Percentiles rank a stretch among this genome's conserved stretches.
phyloP scores from a whole-genome alignment of 1,284 basidiomycete species.

The Macrocystidia cucumis region DNA sequence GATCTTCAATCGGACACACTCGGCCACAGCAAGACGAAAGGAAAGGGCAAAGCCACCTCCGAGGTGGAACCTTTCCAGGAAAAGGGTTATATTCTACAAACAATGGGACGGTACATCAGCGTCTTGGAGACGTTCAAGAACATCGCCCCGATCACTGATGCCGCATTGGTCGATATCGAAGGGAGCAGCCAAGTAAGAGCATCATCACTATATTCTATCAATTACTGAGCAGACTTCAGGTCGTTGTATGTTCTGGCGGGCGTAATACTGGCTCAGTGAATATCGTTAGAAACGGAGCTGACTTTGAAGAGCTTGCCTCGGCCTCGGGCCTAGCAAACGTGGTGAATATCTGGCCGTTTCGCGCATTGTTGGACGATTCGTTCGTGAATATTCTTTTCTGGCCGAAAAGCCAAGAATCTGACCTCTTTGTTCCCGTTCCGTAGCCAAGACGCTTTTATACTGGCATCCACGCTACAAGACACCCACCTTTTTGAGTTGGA shows the following conservation, averaged over 20 bases:
- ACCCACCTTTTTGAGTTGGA: constrained; percentile 48
- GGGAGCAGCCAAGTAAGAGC: constrained; percentile 63
- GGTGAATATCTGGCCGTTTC: constrained; percentile 59
- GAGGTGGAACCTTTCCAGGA: constrained; percentile 21
- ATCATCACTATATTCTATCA: constrained; percentile 5
- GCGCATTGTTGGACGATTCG: constrained; percentile 40
- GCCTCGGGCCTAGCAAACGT: constrained; percentile 57
- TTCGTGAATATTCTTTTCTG: constrained; percentile 34
- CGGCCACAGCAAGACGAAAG: constrained; percentile 16
- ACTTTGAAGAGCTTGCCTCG: constrained; percentile 61
- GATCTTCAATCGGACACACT: constrained; percentile 16
- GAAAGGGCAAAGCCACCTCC: constrained; percentile 28
- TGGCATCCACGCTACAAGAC: constrained; percentile 48
- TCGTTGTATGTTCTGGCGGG: constrained; percentile 88
- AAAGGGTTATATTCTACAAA: constrained; percentile 47
- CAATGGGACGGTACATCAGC: constrained; percentile 43
- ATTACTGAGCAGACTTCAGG: constrained; percentile 56
- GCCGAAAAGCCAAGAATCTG: too few species aligned
- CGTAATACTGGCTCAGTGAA: constrained; percentile 77
- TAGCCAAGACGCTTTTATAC: constrained; percentile 46
- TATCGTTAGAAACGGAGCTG: constrained; percentile 81
- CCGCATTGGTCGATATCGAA: constrained; percentile 70
- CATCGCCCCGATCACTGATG: constrained; percentile 86
- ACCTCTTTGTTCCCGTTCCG: constrained; percentile 4
- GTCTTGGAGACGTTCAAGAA: constrained; percentile 68